Percentiles rank a stretch among this genome's conserved stretches.
phyloP scores from a whole-genome alignment of 345 rosid genomes.

The Eucalyptus curtisii region DNA sequence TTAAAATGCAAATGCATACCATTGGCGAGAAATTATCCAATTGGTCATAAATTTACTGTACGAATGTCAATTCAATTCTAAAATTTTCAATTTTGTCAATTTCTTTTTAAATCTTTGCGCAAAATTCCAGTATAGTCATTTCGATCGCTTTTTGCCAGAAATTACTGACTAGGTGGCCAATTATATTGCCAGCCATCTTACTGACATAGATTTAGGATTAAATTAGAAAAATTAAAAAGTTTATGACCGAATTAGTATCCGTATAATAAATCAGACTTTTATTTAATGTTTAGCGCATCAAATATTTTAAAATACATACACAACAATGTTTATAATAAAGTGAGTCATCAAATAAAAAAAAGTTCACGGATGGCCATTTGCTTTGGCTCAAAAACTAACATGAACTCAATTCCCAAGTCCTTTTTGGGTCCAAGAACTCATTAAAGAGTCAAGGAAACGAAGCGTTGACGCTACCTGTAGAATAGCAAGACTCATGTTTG shows the following conservation, averaged over 20 bases:
- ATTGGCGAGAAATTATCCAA: too few species aligned
- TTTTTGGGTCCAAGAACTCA: background rate
- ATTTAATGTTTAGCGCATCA: background rate
- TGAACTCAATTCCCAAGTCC: background rate
- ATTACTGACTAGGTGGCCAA: fast-evolving
- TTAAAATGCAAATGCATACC: background rate
- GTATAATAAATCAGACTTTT: background rate
- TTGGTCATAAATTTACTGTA: too few species aligned
- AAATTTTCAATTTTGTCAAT: background rate
- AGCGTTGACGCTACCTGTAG: background rate
- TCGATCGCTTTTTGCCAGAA: fast-evolving
- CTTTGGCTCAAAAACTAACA: background rate
- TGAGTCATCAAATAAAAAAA: background rate
- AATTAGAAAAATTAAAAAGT: background rate
- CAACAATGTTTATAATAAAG: background rate
- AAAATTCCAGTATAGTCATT: fast-evolving
- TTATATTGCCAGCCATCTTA: background rate
- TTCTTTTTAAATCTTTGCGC: fast-evolving
- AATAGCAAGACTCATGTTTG: background rate
- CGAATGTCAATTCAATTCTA: fast-evolving
- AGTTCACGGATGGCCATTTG: background rate
- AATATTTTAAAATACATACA: background rate
- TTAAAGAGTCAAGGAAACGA: background rate
- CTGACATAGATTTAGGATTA: background rate
- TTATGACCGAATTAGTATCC: background rate